phyloP scores from a whole-genome alignment of 73 alveolate genomes.

The Paramecium tetraurelia region DNA sequence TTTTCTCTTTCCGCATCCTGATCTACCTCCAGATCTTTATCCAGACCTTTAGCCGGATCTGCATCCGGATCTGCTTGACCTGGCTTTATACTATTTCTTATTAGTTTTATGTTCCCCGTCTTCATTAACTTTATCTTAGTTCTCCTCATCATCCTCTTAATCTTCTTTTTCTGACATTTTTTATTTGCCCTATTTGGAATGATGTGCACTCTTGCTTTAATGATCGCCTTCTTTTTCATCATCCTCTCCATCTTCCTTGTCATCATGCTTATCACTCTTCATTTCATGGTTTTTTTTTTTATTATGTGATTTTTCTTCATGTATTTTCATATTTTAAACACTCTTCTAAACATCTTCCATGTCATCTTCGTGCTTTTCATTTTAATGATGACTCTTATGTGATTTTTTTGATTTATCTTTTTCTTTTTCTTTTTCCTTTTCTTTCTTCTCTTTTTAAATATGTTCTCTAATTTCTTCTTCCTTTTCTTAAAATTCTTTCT shows the following conservation, averaged over 20 bases:
- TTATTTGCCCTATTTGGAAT: not conserved
- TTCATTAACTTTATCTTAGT: not conserved
- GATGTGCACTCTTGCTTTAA: not conserved
- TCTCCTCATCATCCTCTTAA: not conserved
- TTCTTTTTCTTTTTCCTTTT: not conserved
- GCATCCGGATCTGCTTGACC: not conserved
- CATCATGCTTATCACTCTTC: not conserved
- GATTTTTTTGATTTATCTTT: not conserved
- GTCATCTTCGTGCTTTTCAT: not conserved
- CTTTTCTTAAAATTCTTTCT: not conserved
- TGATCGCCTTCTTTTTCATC: not conserved
- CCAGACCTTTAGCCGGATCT: not conserved
- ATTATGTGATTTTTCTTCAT: constrained; percentile 5
- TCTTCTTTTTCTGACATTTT: not conserved
- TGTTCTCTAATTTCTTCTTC: not conserved
- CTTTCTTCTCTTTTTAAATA: not conserved
- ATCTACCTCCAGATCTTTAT: not conserved
- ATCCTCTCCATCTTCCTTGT: not conserved
- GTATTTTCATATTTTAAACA: constrained; percentile 32
- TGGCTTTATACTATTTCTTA: not conserved
- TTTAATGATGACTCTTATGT: not conserved
- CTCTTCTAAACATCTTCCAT: constrained; percentile 1
- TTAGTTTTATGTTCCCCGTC: not conserved
- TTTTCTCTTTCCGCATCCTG: not conserved
- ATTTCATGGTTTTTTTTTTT: not conserved